These are phyloP conservation scores for Globisporangium nagaii DNA, from an alignment of 352 stramenopile genomes.

Conservation along the genomic window DNA sequence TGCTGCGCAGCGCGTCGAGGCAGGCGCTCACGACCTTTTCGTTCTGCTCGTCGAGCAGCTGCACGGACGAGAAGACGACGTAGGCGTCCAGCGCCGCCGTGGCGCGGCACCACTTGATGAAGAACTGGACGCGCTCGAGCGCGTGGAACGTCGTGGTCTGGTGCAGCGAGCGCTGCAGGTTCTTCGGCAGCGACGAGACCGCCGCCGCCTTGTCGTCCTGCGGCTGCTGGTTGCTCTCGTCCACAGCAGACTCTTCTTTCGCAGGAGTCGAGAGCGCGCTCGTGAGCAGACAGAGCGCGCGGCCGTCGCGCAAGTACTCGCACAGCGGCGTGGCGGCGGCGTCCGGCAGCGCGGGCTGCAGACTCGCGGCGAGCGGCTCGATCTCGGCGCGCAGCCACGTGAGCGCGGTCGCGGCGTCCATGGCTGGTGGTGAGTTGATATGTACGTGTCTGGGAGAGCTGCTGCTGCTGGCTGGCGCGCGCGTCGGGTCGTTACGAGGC, in stretches of 20 bases:
- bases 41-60: slow-evolving; percentile 78
- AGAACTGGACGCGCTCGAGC: slow-evolving; percentile 81
- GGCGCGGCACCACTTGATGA: slow-evolving; percentile 76
- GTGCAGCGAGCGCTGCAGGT: slow-evolving; percentile 59
- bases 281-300: slow-evolving; percentile 65
- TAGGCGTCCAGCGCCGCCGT: slow-evolving; percentile 56
- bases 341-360: slow-evolving; percentile 20
- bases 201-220: slow-evolving; percentile 10
- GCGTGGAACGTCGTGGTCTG: slow-evolving; percentile 75
- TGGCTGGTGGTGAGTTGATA: background rate
- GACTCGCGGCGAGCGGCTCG: slow-evolving; percentile 20
- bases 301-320: slow-evolving; percentile 69
- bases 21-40: slow-evolving; percentile 51
- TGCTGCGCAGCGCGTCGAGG: slow-evolving; percentile 51
- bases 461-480: no score
- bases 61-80: slow-evolving; percentile 70
- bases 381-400: slow-evolving; percentile 64
- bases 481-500: no score
- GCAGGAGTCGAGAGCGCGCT: slow-evolving; percentile 32
- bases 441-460: no score
- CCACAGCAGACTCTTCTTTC: no score
- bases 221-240: slow-evolving; percentile 7
- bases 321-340: slow-evolving; percentile 40
- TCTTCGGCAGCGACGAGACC: slow-evolving; percentile 42
- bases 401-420: slow-evolving; percentile 14